Evolutionary conservation across 1,139 yeast species (phyloP), one percentile per base, ranked within the genome.

Genomic region (Geotrichum candidum): DNA sequence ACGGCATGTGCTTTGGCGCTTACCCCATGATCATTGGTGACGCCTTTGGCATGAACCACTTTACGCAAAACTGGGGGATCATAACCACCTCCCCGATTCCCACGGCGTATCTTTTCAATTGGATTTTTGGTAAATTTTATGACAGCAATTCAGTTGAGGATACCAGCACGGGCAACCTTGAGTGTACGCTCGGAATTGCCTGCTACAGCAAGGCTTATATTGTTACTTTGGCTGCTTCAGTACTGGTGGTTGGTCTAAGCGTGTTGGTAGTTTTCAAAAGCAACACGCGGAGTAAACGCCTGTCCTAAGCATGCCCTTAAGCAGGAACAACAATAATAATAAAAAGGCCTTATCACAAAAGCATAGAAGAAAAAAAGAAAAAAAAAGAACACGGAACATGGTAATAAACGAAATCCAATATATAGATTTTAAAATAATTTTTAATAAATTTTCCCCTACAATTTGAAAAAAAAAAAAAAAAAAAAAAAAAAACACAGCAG

Each of bases 21-120:
- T 88, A 84, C 72, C 96, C 96, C 0, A 87, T 94, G 0, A 83
- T 89, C 29, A 78, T 88, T 35, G 85, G 94, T 0, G 96, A 90
- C 67, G 77, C 84, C 15, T 90, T 89, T 75, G 92, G 92, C 31
- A 82, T 90, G 69, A 78, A 77, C 22, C 81, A 85, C 51, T 89
- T 88, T 72, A 86, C 91, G 60, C 87, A 90, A 51, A 82, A 89
- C 52, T 90, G 96, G 96, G 95, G 96, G 0, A 70, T 86, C 35
- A 76, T 86, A 18, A 76, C 80, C 1, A 65, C 75, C 25, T 69
- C 79, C 10, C 80, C 80, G 2, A 72, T 77, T 11, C 73, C 74
- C 0, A 70, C 73, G 15, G 73, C 80, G 6, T 76, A 77, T 63
- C 58, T 70, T 41, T 72, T 77, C 62, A 76, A 78, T 61, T 69